Evolutionary conservation across 345 rosid species (phyloP).

Genomic region (Carallia pectinifolia): DNA sequence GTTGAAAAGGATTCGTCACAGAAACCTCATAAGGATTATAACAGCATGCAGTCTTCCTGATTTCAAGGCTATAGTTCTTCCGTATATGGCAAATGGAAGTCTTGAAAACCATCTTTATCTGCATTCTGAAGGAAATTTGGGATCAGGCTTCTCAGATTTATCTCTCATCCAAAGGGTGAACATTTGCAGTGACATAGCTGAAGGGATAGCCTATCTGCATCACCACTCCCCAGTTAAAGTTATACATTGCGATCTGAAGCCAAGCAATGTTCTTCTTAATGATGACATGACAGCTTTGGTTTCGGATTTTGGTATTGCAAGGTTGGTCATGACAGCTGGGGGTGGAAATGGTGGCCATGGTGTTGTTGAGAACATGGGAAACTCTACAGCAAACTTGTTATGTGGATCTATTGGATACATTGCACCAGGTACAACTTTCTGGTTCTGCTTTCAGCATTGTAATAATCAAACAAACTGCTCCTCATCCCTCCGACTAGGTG

Average conservation of each 20-base stretch:
- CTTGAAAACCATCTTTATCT: slow-evolving; percentile 48
- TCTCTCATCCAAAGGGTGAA: slow-evolving; percentile 49
- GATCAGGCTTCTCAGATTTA: slow-evolving; percentile 40
- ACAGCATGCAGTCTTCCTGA: slow-evolving; percentile 58
- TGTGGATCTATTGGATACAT: slow-evolving; percentile 53
- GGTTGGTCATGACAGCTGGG: slow-evolving; percentile 37
- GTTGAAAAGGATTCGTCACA: slow-evolving; percentile 53
- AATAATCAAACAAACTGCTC: background rate
- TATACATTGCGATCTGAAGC: slow-evolving; percentile 60
- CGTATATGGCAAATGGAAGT: slow-evolving; percentile 58
- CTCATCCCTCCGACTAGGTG: too few species aligned
- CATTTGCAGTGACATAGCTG: slow-evolving; percentile 56
- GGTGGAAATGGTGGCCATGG: slow-evolving; percentile 28
- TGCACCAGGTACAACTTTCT: slow-evolving; percentile 49
- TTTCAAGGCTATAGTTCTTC: slow-evolving; percentile 60
- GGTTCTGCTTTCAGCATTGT: background rate
- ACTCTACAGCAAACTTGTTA: slow-evolving; percentile 47
- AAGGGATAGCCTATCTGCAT: slow-evolving; percentile 66
- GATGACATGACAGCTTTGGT: slow-evolving; percentile 64
- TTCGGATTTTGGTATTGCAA: slow-evolving; percentile 58
- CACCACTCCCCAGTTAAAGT: slow-evolving; percentile 56
- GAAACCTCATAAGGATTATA: slow-evolving; percentile 54
- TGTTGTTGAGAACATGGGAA: slow-evolving; percentile 43
- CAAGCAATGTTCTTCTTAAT: slow-evolving; percentile 62
- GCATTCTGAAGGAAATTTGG: slow-evolving; percentile 25